phyloP scores from a whole-genome alignment of 1,284 basidiomycete genomes.

The Cystobasidiaceae sp. region DNA sequence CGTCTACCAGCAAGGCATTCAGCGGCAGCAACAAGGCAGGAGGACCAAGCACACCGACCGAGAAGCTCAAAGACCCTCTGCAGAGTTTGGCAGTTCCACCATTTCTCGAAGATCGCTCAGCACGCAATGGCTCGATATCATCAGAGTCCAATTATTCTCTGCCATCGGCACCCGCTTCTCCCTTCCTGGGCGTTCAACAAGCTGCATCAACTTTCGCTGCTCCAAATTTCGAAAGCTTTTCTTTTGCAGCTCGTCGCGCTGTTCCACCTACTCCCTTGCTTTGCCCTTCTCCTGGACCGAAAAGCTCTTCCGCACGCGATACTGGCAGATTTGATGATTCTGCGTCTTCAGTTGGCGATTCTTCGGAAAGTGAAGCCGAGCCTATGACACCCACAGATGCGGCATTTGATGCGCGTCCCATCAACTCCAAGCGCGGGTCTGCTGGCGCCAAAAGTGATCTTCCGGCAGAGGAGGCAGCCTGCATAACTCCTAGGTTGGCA shows the following conservation, averaged over 20 bases:
- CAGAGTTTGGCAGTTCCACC: too few relatives aligned
- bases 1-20: too few relatives aligned
- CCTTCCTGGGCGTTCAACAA: conserved; percentile 7
- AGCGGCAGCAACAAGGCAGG: too few relatives aligned
- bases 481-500: too few relatives aligned
- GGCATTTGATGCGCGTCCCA: too few relatives aligned
- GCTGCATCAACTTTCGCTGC: background rate
- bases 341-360: conserved; percentile 9
- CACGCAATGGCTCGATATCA: background rate
- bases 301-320: conserved; percentile 5
- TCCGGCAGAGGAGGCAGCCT: too few relatives aligned
- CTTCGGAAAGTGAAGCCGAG: conserved; percentile 11
- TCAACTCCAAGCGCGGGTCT: too few relatives aligned
- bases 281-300: conserved; percentile 4
- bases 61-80: too few relatives aligned
- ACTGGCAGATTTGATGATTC: background rate
- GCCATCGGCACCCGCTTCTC: conserved; percentile 8
- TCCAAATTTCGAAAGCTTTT: conserved; percentile 7
- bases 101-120: background rate
- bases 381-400: conserved; percentile 14
- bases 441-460: too few relatives aligned
- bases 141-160: conserved; percentile 8
- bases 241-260: conserved; percentile 14
- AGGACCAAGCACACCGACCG: too few relatives aligned
- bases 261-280: background rate